Evolutionary conservation across 2,329 filamentous ascomycete species (phyloP).

Genomic region (Aspergillus ruber): DNA sequence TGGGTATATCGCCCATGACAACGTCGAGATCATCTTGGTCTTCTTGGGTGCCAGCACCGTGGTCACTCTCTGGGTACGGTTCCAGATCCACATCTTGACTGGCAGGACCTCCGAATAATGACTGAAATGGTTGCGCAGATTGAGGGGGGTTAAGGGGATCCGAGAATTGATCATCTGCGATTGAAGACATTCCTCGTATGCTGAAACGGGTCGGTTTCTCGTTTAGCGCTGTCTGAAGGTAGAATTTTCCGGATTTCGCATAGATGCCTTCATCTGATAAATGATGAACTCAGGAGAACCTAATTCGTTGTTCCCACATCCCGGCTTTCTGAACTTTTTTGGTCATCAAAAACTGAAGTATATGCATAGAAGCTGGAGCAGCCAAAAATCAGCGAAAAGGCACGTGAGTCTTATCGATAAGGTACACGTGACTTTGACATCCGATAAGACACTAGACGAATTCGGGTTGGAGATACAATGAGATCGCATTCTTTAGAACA

Average conservation of each 20-base stretch:
- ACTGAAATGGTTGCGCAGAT: constrained; percentile 25
- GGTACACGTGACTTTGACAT: no score
- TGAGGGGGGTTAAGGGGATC: constrained; percentile 16
- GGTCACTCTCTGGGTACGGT: constrained; percentile 5
- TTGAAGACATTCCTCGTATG: constrained; percentile 23
- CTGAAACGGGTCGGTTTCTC: neutral
- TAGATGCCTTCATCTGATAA: neutral
- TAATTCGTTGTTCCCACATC: no score
- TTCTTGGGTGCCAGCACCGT: constrained; percentile 1
- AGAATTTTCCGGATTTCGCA: neutral
- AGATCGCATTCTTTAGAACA: no score
- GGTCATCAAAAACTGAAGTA: no score
- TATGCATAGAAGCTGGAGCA: no score
- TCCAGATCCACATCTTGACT: constrained; percentile 15
- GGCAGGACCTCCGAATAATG: constrained; percentile 24
- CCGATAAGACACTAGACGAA: no score
- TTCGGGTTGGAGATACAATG: no score
- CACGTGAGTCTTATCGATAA: no score
- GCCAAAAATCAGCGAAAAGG: no score
- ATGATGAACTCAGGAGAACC: neutral
- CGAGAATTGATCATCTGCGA: constrained; percentile 10
- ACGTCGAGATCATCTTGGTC: constrained; percentile 15
- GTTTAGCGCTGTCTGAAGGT: neutral
- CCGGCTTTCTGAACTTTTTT: no score
- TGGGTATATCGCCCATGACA: constrained; percentile 15